These are phyloP conservation scores for Puccinia hordei DNA, from an alignment of 1,284 basidiomycete species.

Conservation along the genomic window DNA sequence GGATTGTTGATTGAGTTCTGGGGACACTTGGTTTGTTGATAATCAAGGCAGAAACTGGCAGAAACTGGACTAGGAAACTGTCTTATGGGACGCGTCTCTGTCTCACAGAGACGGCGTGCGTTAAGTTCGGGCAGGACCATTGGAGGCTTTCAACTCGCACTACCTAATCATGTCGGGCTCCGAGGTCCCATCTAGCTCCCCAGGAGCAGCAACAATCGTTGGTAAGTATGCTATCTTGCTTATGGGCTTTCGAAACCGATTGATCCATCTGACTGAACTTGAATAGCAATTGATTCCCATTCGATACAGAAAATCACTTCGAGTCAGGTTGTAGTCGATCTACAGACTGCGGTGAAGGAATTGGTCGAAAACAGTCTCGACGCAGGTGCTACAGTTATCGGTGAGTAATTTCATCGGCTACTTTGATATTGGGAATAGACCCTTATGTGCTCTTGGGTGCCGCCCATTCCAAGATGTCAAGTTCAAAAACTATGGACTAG, in stretches of 20 bases:
- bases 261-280: not conserved
- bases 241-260: not conserved
- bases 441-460: not conserved
- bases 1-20: too few species aligned
- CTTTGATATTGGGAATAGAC: constrained; percentile 18
- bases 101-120: too few species aligned
- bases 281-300: constrained; percentile 69
- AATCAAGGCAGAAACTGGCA: too few species aligned
- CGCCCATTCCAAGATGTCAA: constrained; percentile 70
- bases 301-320: constrained; percentile 85
- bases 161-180: constrained; percentile 7
- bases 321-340: constrained; percentile 90
- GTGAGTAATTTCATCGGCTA: constrained; percentile 62
- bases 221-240: not conserved
- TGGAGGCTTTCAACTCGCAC: too few species aligned
- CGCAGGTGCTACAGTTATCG: constrained; percentile 82
- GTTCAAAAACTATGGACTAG: constrained; percentile 84
- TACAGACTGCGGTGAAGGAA: constrained; percentile 91
- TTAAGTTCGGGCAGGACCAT: too few species aligned
- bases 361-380: constrained; percentile 95
- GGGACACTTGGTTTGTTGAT: too few species aligned
- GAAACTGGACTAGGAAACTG: too few species aligned
- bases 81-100: too few species aligned
- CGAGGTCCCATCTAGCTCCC: not conserved
- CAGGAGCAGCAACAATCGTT: constrained; percentile 7